These are phyloP conservation scores for Neonectria punicea DNA, from an alignment of 2,329 filamentous ascomycete genomes.

Conservation along the genomic window DNA sequence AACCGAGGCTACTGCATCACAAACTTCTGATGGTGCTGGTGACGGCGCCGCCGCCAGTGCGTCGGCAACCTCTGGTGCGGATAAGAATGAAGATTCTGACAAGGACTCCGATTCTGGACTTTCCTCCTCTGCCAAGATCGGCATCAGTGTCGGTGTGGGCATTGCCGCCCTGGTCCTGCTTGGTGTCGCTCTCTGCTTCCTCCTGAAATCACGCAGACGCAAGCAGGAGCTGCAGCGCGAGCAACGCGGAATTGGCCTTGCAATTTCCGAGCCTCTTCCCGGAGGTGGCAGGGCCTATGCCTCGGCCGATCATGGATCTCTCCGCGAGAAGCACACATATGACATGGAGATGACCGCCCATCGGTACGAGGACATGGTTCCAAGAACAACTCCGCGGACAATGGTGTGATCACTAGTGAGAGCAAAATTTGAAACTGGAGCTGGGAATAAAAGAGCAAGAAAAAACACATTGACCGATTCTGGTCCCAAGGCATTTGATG, in stretches of 20 bases:
- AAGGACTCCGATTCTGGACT: conserved; percentile 28
- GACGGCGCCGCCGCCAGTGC: conserved; percentile 31
- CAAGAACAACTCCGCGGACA: conserved; percentile 59
- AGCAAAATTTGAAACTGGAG: conserved; percentile 16
- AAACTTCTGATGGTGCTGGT: conserved; percentile 15
- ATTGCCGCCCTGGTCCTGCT: conserved; percentile 54
- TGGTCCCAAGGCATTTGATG: conserved; percentile 10
- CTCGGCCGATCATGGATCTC: conserved; percentile 48
- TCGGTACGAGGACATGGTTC: conserved; percentile 68
- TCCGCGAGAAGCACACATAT: conserved; percentile 51
- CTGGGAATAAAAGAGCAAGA: conserved; percentile 12
- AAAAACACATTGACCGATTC: conserved; percentile 17
- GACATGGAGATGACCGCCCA: conserved; percentile 63
- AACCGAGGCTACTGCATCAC: conserved; percentile 18
- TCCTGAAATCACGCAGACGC: conserved; percentile 41
- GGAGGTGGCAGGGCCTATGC: conserved; percentile 55
- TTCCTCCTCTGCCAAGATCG: conserved; percentile 55
- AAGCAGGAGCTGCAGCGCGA: conserved; percentile 46
- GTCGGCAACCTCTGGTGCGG: conserved; percentile 22
- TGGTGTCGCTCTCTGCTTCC: conserved; percentile 52
- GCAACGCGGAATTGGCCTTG: conserved; percentile 44
- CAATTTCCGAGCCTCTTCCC: conserved; percentile 64
- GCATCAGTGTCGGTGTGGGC: conserved; percentile 60
- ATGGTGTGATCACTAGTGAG: conserved; percentile 48
- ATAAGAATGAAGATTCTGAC: conserved; percentile 29